Evolutionary conservation across 2,329 filamentous ascomycete species (phyloP).

Genomic region (Penicillium crustosum): DNA sequence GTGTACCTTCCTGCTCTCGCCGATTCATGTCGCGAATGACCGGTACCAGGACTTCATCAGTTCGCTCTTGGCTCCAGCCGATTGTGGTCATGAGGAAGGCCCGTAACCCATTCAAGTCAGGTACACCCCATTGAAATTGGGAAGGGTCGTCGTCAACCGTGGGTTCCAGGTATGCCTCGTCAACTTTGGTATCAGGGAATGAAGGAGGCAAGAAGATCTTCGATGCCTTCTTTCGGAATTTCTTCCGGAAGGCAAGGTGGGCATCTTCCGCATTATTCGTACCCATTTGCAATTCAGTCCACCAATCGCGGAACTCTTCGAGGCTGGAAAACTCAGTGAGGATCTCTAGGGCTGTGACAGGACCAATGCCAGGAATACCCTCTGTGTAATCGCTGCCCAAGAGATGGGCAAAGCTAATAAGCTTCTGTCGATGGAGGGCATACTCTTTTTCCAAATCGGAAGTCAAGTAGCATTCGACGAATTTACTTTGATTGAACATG

Average conservation of each 20-base stretch:
- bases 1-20: conserved; percentile 83
- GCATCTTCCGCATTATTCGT: conserved; percentile 57
- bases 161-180: conserved; percentile 78
- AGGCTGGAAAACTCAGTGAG: conserved; percentile 80
- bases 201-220: conserved; percentile 81
- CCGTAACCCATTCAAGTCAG: conserved; percentile 81
- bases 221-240: conserved; percentile 78
- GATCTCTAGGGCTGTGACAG: conserved; percentile 92
- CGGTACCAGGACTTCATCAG: conserved; percentile 91
- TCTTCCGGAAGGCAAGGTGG: conserved; percentile 70
- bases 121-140: conserved; percentile 91
- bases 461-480: conserved; percentile 90
- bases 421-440: conserved; percentile 77
- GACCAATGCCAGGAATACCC: conserved; percentile 84
- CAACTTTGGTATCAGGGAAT: conserved; percentile 78
- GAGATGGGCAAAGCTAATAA: conserved; percentile 87
- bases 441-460: conserved; percentile 86
- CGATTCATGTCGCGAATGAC: conserved; percentile 95
- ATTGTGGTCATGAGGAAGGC: conserved; percentile 87
- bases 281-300: conserved; percentile 73
- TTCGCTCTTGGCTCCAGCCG: conserved; percentile 87
- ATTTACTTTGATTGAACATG: conserved; percentile 99
- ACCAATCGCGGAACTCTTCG: conserved; percentile 82
- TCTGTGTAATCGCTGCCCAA: conserved; percentile 95
- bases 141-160: conserved; percentile 80